These are phyloP conservation scores for Solanum lycopersicoides DNA, from an alignment of 257 asterid species.

Conservation along the genomic window DNA sequence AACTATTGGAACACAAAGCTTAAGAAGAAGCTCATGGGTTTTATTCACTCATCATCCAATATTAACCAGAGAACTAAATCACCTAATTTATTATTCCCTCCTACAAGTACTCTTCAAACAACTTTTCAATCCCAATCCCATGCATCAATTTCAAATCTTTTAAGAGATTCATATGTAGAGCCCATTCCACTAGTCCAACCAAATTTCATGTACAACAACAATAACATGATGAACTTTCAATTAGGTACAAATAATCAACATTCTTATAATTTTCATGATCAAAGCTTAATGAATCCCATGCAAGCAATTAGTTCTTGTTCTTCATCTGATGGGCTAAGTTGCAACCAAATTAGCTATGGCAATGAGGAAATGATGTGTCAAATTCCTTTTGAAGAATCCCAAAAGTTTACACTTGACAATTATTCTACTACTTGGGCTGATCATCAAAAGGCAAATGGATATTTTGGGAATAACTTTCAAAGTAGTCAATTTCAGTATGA, in stretches of 20 bases:
- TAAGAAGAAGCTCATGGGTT: constrained; percentile 8
- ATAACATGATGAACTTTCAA: background rate
- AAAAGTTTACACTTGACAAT: background rate
- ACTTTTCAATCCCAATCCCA: background rate
- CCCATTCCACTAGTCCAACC: background rate
- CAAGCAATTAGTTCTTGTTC: background rate
- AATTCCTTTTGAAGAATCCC: background rate
- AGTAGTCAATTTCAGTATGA: background rate
- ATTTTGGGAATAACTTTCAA: background rate
- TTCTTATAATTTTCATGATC: background rate
- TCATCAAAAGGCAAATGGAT: background rate
- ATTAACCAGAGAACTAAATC: constrained; percentile 2
- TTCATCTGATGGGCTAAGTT: constrained; percentile 10
- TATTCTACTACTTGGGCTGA: background rate
- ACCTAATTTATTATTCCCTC: background rate
- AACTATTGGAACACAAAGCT: constrained; percentile 19
- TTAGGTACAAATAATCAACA: background rate
- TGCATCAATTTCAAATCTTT: background rate
- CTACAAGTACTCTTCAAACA: background rate
- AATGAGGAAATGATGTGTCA: background rate
- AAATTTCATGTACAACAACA: background rate
- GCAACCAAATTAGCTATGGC: background rate
- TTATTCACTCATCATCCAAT: background rate
- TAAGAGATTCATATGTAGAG: background rate
- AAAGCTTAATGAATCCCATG: background rate